Evolutionary conservation across 495 filamentous ascomycete genomes (phyloP), one percentile per base, ranked within the genome.

Genomic region (Penicillium atrosanguineum): DNA sequence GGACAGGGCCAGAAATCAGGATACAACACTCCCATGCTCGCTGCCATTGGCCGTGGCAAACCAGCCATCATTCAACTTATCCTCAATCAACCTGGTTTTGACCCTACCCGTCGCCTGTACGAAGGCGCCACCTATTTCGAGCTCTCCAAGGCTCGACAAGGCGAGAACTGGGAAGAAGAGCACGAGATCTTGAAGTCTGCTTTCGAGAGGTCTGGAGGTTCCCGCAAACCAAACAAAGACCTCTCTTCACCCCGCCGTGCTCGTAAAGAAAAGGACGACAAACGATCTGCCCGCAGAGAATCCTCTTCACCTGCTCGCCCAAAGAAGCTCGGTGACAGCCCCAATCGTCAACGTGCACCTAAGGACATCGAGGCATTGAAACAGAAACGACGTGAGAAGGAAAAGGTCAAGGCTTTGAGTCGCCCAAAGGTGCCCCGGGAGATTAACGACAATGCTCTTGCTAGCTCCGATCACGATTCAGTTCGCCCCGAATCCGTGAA

Each of bases 21-120:
- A 7, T 76, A 88, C 56, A 87, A 87, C 55, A 97, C 93, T 0
- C 95, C 95, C 3, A 95, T 98, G 81, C 79, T 96, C 26, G 90
- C 90, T 34, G 90, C 94, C 2, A 96, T 98, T 50, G 94, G 94
- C 8, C 84, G 91, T 49, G 91, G 91, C 11, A 94, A 95, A 64
- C 75, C 89, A 23, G 86, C 85, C 43, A 87, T 96, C 36, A 82
- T 98, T 34, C 78, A 85, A 42, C 79, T 96, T 9, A 79, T 98
- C 6, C 76, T 97, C 2, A 83, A 84, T 50, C 88, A 93, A 53
- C 82, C 83, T 25, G 76, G 81, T 6, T 94, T 96, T 56, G 83
- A 96, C 55, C 90, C 91, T 4, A 89, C 87, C 7, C 80, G 83
- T 9, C 82, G 84, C 1, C 64, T 77, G 11, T 81, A 79, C 61